Conservation (phyloP, 805 yeast species). For the Suhomyces tanzawaensis region DNA sequence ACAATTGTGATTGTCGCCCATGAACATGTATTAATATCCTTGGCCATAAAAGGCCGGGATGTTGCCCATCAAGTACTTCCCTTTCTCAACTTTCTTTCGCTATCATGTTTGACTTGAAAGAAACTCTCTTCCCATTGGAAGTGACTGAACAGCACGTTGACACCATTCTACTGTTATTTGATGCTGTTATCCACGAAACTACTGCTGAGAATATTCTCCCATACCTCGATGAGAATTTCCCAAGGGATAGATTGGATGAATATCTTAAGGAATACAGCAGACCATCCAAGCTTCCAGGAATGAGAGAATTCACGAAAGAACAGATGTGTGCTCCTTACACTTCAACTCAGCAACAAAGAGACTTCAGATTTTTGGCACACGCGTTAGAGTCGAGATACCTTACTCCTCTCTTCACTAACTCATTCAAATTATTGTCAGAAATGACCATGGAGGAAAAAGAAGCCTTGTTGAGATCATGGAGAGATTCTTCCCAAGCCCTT, state of each 20-base stretch:
- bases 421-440: constrained; percentile 32
- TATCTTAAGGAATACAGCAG: constrained; percentile 23
- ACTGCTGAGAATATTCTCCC: constrained; percentile 26
- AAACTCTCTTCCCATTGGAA: neutral
- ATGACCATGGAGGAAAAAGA: constrained; percentile 34
- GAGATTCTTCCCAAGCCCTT: constrained; percentile 34
- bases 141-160: neutral
- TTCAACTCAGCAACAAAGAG: no score
- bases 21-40: no score
- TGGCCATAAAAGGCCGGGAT: no score
- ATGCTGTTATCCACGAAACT: constrained; percentile 35
- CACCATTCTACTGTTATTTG: constrained; percentile 25
- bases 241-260: constrained; percentile 26
- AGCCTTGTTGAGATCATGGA: constrained; percentile 35
- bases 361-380: no score
- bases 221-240: constrained; percentile 23
- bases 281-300: constrained; percentile 31
- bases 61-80: no score
- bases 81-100: no score
- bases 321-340: no score
- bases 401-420: constrained; percentile 31
- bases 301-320: constrained; percentile 15
- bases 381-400: constrained; percentile 30
- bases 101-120: neutral
- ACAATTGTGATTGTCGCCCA: no score